Evolutionary conservation across 164 flowering plant genomes (phyloP).

Genomic region (Litsea cubeba): DNA sequence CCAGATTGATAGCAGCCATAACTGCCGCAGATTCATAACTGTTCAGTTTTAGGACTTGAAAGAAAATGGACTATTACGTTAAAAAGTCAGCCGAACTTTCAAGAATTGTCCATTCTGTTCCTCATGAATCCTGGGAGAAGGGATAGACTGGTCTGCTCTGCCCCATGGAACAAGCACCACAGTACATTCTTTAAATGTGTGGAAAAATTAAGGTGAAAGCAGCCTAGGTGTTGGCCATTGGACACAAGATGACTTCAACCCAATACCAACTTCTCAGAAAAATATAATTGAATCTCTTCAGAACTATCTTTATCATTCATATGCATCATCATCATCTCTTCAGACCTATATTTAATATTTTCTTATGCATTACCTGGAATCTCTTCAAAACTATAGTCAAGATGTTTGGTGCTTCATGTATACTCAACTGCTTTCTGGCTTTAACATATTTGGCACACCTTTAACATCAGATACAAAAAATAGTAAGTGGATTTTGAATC

Average conservation of each 20-base stretch:
- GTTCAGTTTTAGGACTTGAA: not conserved
- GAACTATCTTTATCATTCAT: not conserved
- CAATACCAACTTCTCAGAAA: not conserved
- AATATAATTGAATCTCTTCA: not conserved
- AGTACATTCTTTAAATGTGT: too few relatives aligned
- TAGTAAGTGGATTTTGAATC: not conserved
- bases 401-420: constrained; percentile 86
- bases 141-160: too few relatives aligned
- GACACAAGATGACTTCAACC: not conserved
- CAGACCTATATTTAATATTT: not conserved
- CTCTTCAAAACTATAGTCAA: constrained; percentile 85
- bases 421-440: constrained; percentile 72
- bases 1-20: too few relatives aligned
- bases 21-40: too few relatives aligned
- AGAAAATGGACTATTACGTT: not conserved
- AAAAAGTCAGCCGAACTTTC: not conserved
- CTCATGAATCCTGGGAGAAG: too few relatives aligned
- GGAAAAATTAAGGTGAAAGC: not conserved
- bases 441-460: constrained; percentile 83
- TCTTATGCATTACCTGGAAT: constrained; percentile 57
- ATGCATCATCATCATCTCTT: too few relatives aligned
- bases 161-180: too few relatives aligned
- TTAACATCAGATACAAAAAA: constrained; percentile 6
- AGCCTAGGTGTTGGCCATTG: not conserved
- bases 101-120: too few relatives aligned